Evolutionary conservation across 495 filamentous ascomycete genomes (phyloP), one percentile per base, ranked within the genome.

Genomic region (Echria macrotheca): DNA sequence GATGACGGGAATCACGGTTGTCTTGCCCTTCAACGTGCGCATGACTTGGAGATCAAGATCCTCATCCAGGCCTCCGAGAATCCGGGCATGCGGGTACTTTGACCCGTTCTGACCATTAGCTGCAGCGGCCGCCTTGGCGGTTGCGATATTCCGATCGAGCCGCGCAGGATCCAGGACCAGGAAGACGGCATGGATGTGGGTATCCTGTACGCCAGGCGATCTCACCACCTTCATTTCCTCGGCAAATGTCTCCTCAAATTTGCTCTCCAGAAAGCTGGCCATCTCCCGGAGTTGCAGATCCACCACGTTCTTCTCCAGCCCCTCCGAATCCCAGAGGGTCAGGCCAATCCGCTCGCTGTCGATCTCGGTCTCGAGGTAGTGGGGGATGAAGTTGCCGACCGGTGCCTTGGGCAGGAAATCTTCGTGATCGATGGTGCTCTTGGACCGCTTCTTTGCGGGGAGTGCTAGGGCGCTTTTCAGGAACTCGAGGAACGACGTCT

Each of bases 211-310:
- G 52, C 91, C 93, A 15, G 93, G 90, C 44, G 91, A 87, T 55
- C 93, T 85, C 40, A 95, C 72, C 28, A 98, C 91, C 73, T 96
- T 96, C 78, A 94, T 95, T 75, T 98, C 93, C 69, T 98, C 93
- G 26, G 82, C 84, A 64, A 97, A 91, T 0, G 93, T 97, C 61
- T 98, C 94, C 65, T 97, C 91, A 53, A 98, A 98, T 65, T 97
- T 98, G 67, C 85, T 91, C 71, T 98, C 93, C 45, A 98, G 72
- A 73, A 98, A 98, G 10, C 84, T 78, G 21, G 86, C 83, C 67
- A 96, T 89, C 53, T 91, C 88, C 44, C 91, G 85, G 49, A 98
- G 72, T 68, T 98, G 93, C 42, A 97, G 74, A 66, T 96, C 93
- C 36, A 94, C 89, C 21, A 96, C 79, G 64, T 87, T 89, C 76